phyloP scores from a whole-genome alignment of 208 protist species.

The Leishmania martiniquensis region DNA sequence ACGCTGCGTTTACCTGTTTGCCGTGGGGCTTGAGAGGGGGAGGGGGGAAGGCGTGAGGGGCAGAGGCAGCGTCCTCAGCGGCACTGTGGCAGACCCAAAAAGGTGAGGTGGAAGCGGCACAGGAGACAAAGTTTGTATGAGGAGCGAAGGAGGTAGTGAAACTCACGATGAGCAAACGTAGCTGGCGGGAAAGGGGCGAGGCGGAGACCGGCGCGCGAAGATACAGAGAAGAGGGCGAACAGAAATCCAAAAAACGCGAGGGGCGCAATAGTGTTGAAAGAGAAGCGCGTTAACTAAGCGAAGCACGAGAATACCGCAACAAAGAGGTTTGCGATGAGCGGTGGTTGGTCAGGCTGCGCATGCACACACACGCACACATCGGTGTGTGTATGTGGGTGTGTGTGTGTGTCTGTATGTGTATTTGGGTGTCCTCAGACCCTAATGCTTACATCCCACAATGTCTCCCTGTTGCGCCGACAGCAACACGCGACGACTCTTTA shows the following conservation, averaged over 20 bases:
- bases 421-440: background rate
- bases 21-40: background rate
- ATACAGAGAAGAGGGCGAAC: background rate
- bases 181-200: background rate
- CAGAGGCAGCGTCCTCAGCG: no score
- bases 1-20: no score
- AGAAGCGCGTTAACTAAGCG: background rate
- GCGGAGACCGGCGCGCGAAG: background rate
- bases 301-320: background rate
- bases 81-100: background rate
- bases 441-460: background rate
- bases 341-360: background rate
- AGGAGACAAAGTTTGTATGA: background rate
- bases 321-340: background rate
- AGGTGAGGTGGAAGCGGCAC: background rate
- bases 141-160: background rate
- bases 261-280: background rate
- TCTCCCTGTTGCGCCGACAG: background rate
- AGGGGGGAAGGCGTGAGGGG: background rate
- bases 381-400: background rate
- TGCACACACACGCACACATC: no score
- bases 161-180: background rate
- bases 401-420: background rate
- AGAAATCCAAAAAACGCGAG: background rate
- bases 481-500: background rate